Percentiles rank a stretch among this genome's conserved stretches.
These are phyloP conservation scores for Plasmodium reichenowi DNA, from an alignment of 169 alveolate species.

Conservation along the genomic window DNA sequence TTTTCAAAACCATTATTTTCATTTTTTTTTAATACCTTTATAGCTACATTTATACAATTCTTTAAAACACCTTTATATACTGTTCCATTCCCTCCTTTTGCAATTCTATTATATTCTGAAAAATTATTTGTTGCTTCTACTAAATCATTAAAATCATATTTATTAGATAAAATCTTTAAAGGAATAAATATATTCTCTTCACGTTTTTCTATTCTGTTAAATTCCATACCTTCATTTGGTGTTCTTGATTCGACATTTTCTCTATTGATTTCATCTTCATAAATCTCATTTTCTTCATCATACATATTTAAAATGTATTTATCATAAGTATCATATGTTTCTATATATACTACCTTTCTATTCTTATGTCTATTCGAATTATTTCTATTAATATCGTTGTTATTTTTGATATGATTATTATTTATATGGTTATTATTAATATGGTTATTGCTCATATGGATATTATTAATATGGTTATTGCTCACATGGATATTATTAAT, in stretches of 20 bases:
- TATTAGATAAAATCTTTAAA: constrained; percentile 52
- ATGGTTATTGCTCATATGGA: neutral
- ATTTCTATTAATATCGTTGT: neutral
- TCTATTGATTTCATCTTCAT: constrained; percentile 3
- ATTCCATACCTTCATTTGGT: constrained; percentile 2
- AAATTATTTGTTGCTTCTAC: constrained; percentile 72
- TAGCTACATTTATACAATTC: constrained; percentile 56
- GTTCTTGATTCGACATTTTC: constrained; percentile 2
- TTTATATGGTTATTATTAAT: neutral
- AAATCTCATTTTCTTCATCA: constrained; percentile 41
- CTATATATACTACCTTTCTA: constrained; percentile 33
- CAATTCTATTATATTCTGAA: constrained; percentile 64
- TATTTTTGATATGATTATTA: neutral
- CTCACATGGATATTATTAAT: neutral
- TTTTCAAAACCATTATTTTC: constrained; percentile 75
- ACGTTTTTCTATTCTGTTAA: constrained; percentile 7
- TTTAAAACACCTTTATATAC: constrained; percentile 70
- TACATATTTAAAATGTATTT: constrained; percentile 52
- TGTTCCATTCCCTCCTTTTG: constrained; percentile 68
- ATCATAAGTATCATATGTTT: constrained; percentile 52
- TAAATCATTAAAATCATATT: constrained; percentile 36
- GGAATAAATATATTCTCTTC: constrained; percentile 39
- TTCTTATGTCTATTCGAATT: neutral
- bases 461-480: neutral
- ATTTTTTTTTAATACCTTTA: constrained; percentile 61